phyloP scores from a whole-genome alignment of 2,329 filamentous ascomycete species.

The Diplodia corticola region DNA sequence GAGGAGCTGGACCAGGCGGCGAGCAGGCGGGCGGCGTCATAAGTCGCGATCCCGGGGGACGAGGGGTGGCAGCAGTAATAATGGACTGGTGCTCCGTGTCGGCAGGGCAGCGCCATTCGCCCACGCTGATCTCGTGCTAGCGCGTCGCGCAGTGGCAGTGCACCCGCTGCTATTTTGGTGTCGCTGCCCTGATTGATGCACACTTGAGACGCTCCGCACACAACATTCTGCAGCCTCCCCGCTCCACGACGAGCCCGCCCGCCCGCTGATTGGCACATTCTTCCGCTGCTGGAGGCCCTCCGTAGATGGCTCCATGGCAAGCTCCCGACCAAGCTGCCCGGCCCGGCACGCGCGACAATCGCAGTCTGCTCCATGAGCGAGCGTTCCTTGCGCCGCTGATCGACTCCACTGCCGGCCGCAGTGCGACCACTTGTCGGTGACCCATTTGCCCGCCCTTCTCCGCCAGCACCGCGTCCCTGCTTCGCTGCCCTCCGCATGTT shows the following conservation, averaged over 20 bases:
- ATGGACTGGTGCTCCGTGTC: neutral
- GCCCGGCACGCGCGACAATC: neutral
- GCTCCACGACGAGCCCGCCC: neutral
- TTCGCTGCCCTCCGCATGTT: neutral
- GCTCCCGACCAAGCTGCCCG: neutral
- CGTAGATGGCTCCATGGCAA: neutral
- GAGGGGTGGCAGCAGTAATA: slow-evolving; percentile 17
- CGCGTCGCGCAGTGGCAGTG: slow-evolving; percentile 18
- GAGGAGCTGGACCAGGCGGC: neutral
- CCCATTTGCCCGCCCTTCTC: neutral
- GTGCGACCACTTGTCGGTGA: slow-evolving; percentile 9
- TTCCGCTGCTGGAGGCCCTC: neutral
- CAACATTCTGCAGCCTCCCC: slow-evolving; percentile 7
- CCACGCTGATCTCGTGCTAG: slow-evolving; percentile 17
- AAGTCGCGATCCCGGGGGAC: slow-evolving; percentile 10
- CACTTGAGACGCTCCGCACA: slow-evolving; percentile 14
- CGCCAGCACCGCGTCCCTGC: neutral
- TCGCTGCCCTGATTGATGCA: slow-evolving; percentile 15
- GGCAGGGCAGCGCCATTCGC: slow-evolving; percentile 13
- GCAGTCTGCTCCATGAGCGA: neutral
- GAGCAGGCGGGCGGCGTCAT: slow-evolving; percentile 6
- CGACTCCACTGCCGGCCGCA: slow-evolving; percentile 11
- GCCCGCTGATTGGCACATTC: slow-evolving; percentile 11
- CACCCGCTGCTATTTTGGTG: slow-evolving; percentile 16
- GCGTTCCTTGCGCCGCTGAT: slow-evolving; percentile 5